phyloP scores from a whole-genome alignment of 768 basidiomycete species.

The Hydnum rufescens region DNA sequence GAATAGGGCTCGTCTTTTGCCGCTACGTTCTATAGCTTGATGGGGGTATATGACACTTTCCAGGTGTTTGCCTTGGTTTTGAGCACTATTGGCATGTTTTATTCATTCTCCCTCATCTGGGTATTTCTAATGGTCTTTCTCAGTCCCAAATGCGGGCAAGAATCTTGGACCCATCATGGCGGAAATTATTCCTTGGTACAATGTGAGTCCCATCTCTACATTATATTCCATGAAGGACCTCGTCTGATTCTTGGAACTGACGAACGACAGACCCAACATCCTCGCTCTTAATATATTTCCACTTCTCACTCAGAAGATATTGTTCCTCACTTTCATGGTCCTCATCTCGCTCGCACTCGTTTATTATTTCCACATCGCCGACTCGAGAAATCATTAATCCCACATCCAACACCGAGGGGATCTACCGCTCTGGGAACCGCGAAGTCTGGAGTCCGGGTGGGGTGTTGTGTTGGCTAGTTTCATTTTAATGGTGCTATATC shows the following conservation, averaged over 20 bases:
- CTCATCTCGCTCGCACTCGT: conserved; percentile 27
- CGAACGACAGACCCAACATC: conserved; percentile 51
- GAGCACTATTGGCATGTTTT: conserved; percentile 36
- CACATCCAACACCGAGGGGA: conserved; percentile 6
- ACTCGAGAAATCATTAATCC: conserved; percentile 24
- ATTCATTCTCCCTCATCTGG: neutral
- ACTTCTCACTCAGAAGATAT: conserved; percentile 34
- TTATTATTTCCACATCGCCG: conserved; percentile 39
- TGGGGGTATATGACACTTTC: conserved; percentile 45
- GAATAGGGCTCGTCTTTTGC: conserved; percentile 47
- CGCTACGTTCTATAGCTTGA: conserved; percentile 47
- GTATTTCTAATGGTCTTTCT: neutral
- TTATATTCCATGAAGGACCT: no score
- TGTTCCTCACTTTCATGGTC: conserved; percentile 42
- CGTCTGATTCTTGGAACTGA: no score
- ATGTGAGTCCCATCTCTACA: conserved; percentile 45
- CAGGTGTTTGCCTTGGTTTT: conserved; percentile 55
- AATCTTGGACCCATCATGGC: conserved; percentile 32
- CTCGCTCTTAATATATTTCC: conserved; percentile 56
- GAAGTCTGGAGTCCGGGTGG: conserved; percentile 26
- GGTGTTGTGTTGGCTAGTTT: conserved; percentile 43
- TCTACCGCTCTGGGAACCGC: conserved; percentile 33
- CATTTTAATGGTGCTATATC: conserved; percentile 44
- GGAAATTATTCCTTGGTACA: conserved; percentile 39
- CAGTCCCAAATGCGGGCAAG: conserved; percentile 24